phyloP scores from a whole-genome alignment of 371 early-diverging fungal genomes.

The Blyttiomyces sp. region DNA sequence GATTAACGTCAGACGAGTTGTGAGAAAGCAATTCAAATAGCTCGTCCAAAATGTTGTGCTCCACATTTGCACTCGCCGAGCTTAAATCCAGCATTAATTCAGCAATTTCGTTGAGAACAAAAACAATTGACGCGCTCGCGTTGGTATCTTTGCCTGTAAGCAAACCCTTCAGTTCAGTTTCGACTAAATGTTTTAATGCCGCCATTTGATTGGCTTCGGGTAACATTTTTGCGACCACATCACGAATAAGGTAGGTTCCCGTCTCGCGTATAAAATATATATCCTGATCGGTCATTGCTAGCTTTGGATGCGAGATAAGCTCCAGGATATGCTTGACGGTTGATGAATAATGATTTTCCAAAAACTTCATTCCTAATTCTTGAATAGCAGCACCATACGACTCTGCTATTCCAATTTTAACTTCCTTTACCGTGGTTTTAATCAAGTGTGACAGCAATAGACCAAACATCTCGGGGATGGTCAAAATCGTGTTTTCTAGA shows the following conservation, averaged over 20 bases:
- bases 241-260: conserved; percentile 68
- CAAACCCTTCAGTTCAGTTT: conserved; percentile 51
- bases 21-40: conserved; percentile 66
- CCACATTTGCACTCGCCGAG: conserved; percentile 67
- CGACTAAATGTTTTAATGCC: conserved; percentile 64
- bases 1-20: conserved; percentile 69
- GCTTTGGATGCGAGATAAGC: conserved; percentile 32
- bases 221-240: conserved; percentile 69
- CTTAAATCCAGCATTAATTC: conserved; percentile 74
- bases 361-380: conserved; percentile 64
- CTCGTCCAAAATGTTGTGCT: conserved; percentile 63
- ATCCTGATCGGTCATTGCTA: conserved; percentile 39
- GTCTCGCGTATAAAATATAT: conserved; percentile 62
- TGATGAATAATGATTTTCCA: conserved; percentile 70
- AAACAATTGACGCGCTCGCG: conserved; percentile 56
- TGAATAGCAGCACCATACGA: conserved; percentile 73
- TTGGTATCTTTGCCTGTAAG: background rate
- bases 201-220: conserved; percentile 78
- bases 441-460: conserved; percentile 59
- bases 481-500: conserved; percentile 40
- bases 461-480: conserved; percentile 65
- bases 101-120: conserved; percentile 70
- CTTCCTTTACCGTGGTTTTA: conserved; percentile 64
- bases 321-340: conserved; percentile 69
- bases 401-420: conserved; percentile 76